These are phyloP conservation scores for Kurtzmaniella quercitrusa DNA, from an alignment of 1,139 yeast genomes.

Conservation along the genomic window DNA sequence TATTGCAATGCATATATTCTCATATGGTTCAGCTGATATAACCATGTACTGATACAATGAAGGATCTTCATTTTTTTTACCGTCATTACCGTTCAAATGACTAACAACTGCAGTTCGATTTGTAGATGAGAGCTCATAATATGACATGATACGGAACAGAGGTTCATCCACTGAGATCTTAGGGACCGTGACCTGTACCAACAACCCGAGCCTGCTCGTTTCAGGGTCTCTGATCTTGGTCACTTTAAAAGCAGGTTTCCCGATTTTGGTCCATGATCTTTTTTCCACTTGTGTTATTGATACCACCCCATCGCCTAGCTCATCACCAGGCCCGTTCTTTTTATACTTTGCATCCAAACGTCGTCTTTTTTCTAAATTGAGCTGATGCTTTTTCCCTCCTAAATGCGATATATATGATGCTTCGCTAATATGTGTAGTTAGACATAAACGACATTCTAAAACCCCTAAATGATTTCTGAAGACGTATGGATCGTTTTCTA, in stretches of 20 bases:
- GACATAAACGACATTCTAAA: slow-evolving; percentile 71
- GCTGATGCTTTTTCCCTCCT: slow-evolving; percentile 73
- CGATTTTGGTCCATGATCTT: slow-evolving; percentile 57
- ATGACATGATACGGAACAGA: slow-evolving; percentile 66
- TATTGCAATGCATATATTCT: slow-evolving; percentile 65
- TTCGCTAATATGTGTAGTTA: slow-evolving; percentile 70
- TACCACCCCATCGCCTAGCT: slow-evolving; percentile 8
- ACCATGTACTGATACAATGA: slow-evolving; percentile 57
- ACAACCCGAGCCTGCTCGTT: slow-evolving; percentile 55
- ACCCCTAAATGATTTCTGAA: slow-evolving; percentile 70
- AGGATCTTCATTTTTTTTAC: slow-evolving; percentile 29
- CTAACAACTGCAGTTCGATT: slow-evolving; percentile 28
- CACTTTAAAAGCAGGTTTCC: slow-evolving; percentile 66
- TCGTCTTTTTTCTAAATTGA: slow-evolving; percentile 60
- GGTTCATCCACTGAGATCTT: slow-evolving; percentile 52
- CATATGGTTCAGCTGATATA: slow-evolving; percentile 83
- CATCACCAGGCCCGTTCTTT: slow-evolving; percentile 13
- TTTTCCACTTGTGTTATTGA: slow-evolving; percentile 37
- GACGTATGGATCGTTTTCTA: slow-evolving; percentile 76
- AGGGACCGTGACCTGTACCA: slow-evolving; percentile 56
- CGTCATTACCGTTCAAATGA: slow-evolving; percentile 17
- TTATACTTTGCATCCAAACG: slow-evolving; percentile 36
- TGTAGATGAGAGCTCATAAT: slow-evolving; percentile 57
- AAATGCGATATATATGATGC: slow-evolving; percentile 78
- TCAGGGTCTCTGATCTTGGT: slow-evolving; percentile 63